Conservation (phyloP, 306 rosid genomes). For the Carpinus fangiana region DNA sequence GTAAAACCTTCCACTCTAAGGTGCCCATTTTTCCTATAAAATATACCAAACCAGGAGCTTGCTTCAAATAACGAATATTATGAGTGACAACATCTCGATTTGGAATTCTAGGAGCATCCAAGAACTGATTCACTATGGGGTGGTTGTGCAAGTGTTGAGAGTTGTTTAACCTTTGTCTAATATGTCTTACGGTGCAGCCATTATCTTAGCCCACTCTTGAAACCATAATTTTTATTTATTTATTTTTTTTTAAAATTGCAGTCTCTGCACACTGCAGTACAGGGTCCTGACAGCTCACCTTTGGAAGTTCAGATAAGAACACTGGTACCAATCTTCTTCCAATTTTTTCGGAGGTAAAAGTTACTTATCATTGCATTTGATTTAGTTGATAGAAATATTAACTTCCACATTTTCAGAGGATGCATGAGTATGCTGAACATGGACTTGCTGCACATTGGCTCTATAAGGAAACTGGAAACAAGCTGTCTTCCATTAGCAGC, state of each 20-base stretch:
- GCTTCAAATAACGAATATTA: too few relatives aligned
- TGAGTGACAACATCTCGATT: too few relatives aligned
- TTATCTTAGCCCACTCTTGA: slow-evolving; percentile 22
- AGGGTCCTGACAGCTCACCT: slow-evolving; percentile 88
- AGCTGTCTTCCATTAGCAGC: slow-evolving; percentile 44
- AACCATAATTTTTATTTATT: slow-evolving; percentile 13
- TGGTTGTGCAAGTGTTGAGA: background rate
- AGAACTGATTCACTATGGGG: background rate
- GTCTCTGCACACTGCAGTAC: slow-evolving; percentile 98
- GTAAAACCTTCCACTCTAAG: too few relatives aligned
- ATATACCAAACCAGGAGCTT: too few relatives aligned
- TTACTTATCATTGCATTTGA: slow-evolving; percentile 19
- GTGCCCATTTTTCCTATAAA: too few relatives aligned
- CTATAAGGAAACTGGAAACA: slow-evolving; percentile 82
- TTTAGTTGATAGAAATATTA: slow-evolving; percentile 21
- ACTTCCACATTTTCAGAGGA: slow-evolving; percentile 57
- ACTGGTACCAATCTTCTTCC: slow-evolving; percentile 52
- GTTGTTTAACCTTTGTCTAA: background rate
- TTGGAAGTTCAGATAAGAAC: slow-evolving; percentile 99
- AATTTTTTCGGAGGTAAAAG: slow-evolving; percentile 6
- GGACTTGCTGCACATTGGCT: slow-evolving; percentile 99
- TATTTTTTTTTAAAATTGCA: slow-evolving; percentile 30
- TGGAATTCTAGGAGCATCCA: too few relatives aligned
- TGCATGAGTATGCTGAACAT: slow-evolving; percentile 96
- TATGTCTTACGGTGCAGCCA: background rate